Evolutionary conservation across 2,329 filamentous ascomycete species (phyloP).

Genomic region (Cordyceps javanica): DNA sequence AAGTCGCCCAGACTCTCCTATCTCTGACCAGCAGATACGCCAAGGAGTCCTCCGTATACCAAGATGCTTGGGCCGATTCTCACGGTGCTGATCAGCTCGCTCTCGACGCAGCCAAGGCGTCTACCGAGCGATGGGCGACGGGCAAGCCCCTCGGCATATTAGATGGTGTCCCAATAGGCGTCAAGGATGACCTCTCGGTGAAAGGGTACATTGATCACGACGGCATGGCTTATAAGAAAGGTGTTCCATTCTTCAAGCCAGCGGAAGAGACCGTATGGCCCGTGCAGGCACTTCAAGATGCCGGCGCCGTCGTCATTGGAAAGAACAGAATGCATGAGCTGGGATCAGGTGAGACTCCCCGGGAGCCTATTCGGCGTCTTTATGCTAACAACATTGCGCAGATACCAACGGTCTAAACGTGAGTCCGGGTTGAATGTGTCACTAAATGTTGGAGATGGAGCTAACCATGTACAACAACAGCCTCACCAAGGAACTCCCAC

Average conservation of each 20-base stretch:
- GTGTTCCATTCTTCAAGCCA: slow-evolving; percentile 42
- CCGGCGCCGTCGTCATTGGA: slow-evolving; percentile 68
- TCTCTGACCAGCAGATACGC: slow-evolving; percentile 60
- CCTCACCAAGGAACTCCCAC: slow-evolving; percentile 59
- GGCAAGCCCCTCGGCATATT: slow-evolving; percentile 62
- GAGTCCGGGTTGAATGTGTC: slow-evolving; percentile 15
- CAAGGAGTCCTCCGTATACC: slow-evolving; percentile 52
- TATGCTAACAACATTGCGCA: slow-evolving; percentile 19
- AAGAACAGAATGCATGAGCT: slow-evolving; percentile 78
- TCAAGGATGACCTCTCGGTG: slow-evolving; percentile 76
- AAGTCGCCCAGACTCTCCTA: slow-evolving; percentile 65
- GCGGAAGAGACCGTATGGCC: slow-evolving; percentile 60
- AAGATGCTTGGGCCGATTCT: slow-evolving; percentile 65
- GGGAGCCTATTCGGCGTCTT: slow-evolving; percentile 15
- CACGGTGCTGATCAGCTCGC: slow-evolving; percentile 52
- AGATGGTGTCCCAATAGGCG: slow-evolving; percentile 75
- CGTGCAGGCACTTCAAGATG: slow-evolving; percentile 62
- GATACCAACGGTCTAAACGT: slow-evolving; percentile 81
- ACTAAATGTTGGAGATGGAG: neutral
- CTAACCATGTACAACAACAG: slow-evolving; percentile 30
- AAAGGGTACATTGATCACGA: slow-evolving; percentile 62
- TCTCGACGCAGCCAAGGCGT: slow-evolving; percentile 62
- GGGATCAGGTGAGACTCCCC: slow-evolving; percentile 52
- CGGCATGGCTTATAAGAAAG: slow-evolving; percentile 57
- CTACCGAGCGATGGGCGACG: slow-evolving; percentile 63